These are phyloP conservation scores for Excoecaria cochinchinensis DNA, from an alignment of 345 rosid genomes.

Conservation along the genomic window DNA sequence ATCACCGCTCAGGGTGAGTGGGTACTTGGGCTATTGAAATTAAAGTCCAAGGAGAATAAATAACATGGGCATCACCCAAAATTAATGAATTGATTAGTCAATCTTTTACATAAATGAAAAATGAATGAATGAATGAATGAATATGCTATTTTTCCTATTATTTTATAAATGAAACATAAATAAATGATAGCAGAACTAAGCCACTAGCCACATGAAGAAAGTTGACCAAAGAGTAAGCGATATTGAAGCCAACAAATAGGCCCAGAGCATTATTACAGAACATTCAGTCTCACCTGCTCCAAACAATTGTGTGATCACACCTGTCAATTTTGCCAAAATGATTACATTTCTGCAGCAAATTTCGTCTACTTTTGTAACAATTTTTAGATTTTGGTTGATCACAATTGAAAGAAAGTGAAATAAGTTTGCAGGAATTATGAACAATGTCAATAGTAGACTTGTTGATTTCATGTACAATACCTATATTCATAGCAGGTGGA, in stretches of 20 bases:
- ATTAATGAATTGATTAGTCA: neutral
- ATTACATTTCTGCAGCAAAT: too few relatives aligned
- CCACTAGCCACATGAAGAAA: slow-evolving; percentile 63
- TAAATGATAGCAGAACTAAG: slow-evolving; percentile 11
- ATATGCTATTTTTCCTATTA: too few relatives aligned
- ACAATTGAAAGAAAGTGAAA: too few relatives aligned
- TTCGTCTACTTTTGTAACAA: too few relatives aligned
- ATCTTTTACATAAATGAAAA: neutral
- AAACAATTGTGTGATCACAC: slow-evolving; percentile 63
- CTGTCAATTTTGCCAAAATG: slow-evolving; percentile 25
- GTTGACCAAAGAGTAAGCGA: slow-evolving; percentile 71
- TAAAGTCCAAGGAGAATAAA: too few relatives aligned
- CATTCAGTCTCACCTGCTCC: slow-evolving; percentile 68
- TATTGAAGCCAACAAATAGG: slow-evolving; percentile 58
- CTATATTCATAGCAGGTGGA: slow-evolving; percentile 65
- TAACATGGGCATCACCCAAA: neutral
- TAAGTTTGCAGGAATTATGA: too few relatives aligned
- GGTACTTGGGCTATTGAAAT: too few relatives aligned
- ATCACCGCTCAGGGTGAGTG: too few relatives aligned
- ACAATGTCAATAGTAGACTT: neutral
- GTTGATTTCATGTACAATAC: slow-evolving; percentile 9
- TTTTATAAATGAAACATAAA: too few relatives aligned
- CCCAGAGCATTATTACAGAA: slow-evolving; percentile 66
- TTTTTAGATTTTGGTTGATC: too few relatives aligned
- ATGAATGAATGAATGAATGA: too few relatives aligned